phyloP scores from a whole-genome alignment of 805 yeast species.

The Kregervanrija pseudodelftensis region DNA sequence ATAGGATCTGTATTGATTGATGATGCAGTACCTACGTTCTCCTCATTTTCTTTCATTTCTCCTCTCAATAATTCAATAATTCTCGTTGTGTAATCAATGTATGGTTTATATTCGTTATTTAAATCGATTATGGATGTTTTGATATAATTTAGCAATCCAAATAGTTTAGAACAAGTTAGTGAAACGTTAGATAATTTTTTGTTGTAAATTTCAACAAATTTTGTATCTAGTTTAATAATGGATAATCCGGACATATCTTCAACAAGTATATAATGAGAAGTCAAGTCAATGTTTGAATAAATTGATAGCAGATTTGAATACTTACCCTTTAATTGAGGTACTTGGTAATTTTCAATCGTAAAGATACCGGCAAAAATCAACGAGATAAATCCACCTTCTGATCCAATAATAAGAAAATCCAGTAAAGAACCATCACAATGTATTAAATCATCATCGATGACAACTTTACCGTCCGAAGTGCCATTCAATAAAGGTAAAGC shows the following conservation, averaged over 20 bases:
- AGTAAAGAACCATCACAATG: slow-evolving; percentile 18
- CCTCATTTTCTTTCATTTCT: slow-evolving; percentile 23
- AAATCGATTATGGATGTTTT: slow-evolving; percentile 26
- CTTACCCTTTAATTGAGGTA: slow-evolving; percentile 8
- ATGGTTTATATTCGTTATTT: slow-evolving; percentile 28
- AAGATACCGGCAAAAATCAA: slow-evolving; percentile 29
- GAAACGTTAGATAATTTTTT: slow-evolving; percentile 26
- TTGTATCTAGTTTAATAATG: slow-evolving; percentile 15
- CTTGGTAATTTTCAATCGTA: slow-evolving; percentile 21
- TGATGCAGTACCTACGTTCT: slow-evolving; percentile 5
- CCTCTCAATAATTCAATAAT: slow-evolving; percentile 30
- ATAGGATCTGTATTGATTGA: slow-evolving; percentile 22
- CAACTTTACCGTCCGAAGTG: slow-evolving; percentile 11
- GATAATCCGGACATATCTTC: slow-evolving; percentile 3
- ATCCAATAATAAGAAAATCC: slow-evolving; percentile 24
- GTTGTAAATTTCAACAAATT: slow-evolving; percentile 20
- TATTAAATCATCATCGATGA: slow-evolving; percentile 17
- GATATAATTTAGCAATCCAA: slow-evolving; percentile 28
- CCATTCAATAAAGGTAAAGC: slow-evolving; percentile 21
- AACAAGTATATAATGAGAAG: slow-evolving; percentile 20
- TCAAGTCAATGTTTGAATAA: slow-evolving; percentile 15
- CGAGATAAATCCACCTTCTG: slow-evolving; percentile 17
- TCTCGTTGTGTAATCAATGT: slow-evolving; percentile 30
- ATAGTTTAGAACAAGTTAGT: slow-evolving; percentile 28
- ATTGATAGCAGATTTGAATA: slow-evolving; percentile 13